Evolutionary conservation across 2,329 filamentous ascomycete species (phyloP), one percentile per base, ranked within the genome.

Genomic region (Bipolaris oryzae): DNA sequence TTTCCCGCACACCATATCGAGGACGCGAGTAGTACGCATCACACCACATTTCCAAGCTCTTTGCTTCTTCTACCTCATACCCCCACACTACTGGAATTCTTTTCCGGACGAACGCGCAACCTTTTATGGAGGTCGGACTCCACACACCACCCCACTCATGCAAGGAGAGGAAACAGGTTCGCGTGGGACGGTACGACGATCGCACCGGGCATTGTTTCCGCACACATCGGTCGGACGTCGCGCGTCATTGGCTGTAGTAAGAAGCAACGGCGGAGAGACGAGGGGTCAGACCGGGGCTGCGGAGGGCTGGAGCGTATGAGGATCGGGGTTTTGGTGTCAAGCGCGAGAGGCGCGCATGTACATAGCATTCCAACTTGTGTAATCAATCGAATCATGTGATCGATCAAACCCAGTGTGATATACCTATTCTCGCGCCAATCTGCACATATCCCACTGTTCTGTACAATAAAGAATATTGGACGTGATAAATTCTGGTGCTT

Each of bases 171-270:
- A 28, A 25, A 35, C 33, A 13, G 20, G 20, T 21, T 35, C 31
- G 23, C 23, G 18, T 9, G 33, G 34, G 11, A 33, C 20, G n/a
- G 20, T n/a, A 31, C 10, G 28, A 31, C 6, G 45, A 18, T 38
- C 34, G 6, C 6, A 31, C 20, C n/a, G 9, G 18, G 25, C 21
- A n/a, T 25, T 35, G 23, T 50, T 28, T 45, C 38, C 33, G 38
- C 38, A 38, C 42, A 39, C 23, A 38, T 51, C 33, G 46, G 46
- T 10, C 46, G 39, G 33, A 50, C 23, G 37, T 7, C n/a, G 21
- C 9, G 39, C n/a, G 21, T 38, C 23, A 50, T 50, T 55, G 23
- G 52, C 23, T 38, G 45, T 21, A 25, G 13, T 23, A 23, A 18
- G 42, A 5, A 34, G 7, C n/a, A 38, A n/a, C 5, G 42, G 9